Evolutionary conservation across 2,329 filamentous ascomycete species (phyloP).

Genomic region (Alternaria sp.): DNA sequence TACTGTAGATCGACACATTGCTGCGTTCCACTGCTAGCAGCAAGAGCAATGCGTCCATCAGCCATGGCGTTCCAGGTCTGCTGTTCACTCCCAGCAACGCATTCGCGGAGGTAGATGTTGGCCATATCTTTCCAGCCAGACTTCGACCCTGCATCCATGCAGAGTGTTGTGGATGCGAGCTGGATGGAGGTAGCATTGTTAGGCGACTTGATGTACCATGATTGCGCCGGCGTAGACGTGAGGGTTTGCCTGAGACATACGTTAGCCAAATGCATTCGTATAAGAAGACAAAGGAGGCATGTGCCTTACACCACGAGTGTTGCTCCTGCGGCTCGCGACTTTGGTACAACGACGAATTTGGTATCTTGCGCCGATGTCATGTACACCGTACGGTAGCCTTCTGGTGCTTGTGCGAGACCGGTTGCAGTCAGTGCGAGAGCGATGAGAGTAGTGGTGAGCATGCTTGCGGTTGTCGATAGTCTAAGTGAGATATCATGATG

Average conservation of each 20-base stretch:
- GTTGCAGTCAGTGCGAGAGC: constrained; percentile 28
- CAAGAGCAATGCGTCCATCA: constrained; percentile 36
- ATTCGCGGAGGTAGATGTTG: constrained; percentile 33
- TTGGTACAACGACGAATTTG: constrained; percentile 39
- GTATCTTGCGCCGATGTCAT: constrained; percentile 38
- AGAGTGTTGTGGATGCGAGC: constrained; percentile 35
- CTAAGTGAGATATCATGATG: neutral
- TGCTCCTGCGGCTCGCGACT: constrained; percentile 23
- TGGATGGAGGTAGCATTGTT: constrained; percentile 33
- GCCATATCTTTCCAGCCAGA: constrained; percentile 45
- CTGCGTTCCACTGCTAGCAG: constrained; percentile 6
- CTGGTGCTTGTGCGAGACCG: constrained; percentile 29
- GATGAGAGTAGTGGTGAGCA: constrained; percentile 27
- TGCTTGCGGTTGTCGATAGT: neutral
- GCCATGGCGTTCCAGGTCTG: constrained; percentile 38
- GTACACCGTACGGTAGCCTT: constrained; percentile 38
- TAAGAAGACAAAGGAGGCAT: neutral
- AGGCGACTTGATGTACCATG: constrained; percentile 35
- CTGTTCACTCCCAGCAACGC: constrained; percentile 23
- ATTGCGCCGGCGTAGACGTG: constrained; percentile 32
- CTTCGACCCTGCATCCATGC: constrained; percentile 39
- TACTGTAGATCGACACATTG: constrained; percentile 44
- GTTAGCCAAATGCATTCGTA: neutral
- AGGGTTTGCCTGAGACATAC: constrained; percentile 24
- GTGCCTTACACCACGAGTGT: constrained; percentile 35